Base-by-base conservation (phyloP, 2,329 filamentous ascomycete genomes). In the Trichoderma afroharzianum region DNA sequence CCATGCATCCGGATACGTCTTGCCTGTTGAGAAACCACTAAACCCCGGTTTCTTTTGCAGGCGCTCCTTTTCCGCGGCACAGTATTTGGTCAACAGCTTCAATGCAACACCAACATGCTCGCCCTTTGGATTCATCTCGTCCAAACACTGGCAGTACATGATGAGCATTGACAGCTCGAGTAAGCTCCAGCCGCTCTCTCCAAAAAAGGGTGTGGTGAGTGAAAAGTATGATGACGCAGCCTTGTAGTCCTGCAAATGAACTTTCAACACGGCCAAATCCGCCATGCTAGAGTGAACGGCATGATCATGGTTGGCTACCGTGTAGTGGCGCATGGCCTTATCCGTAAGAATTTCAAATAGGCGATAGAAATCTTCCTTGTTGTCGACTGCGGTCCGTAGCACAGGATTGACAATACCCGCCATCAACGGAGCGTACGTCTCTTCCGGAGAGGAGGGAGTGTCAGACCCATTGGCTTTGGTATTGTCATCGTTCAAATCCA, bases 181-280 rank as follows among this genome's bases (percentile, higher is more conserved):
- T 1, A 91, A 84, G 68, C 88, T 90, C 95, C 96, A 98, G 59
- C 91, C 88, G 71, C 88, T 90, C 71, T 91, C 89, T 0, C 91
- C 92, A 76, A 96, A 97, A 73, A 93, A 92, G 0, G 92, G 91
- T 0, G 93, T 91, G 57, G 96, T 90, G 59, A 90, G 87, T 76
- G 92, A 88, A 76, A 99, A 96, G 77, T 93, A 95, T 0, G 87
- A 87, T 0, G 92, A 90, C 1, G 96, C 95, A 1, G 89, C 87
- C 3, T 84, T 85, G 77, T 91, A 95, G 74, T 98, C 93, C 26
- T 88, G 87, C 3, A 93, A 85, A 72, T 92, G 88, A 75, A 91
- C 96, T 77, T 95, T 95, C 64, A 98, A 84, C 6, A 96, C 88
- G 1, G 94, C 96, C 59, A 98, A 86, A 80, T 99, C 96, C 11